phyloP scores from a whole-genome alignment of 257 asterid species.

The Ilex asprella region DNA sequence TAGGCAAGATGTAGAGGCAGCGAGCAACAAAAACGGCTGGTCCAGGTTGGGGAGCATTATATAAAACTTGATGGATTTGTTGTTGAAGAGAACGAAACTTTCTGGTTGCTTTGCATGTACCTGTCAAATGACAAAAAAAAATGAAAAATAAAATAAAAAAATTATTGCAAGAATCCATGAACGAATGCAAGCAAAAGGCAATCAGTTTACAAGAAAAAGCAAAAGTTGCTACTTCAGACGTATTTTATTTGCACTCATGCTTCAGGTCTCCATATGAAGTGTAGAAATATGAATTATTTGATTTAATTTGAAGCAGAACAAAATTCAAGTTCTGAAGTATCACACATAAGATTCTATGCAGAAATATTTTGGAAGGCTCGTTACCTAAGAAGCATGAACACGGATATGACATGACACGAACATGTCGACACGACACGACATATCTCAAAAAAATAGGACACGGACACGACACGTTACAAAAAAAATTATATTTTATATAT shows the following conservation, averaged over 20 bases:
- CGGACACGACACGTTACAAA: no score
- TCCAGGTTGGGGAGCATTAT: conserved; percentile 53
- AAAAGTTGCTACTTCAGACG: not conserved
- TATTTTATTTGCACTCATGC: not conserved
- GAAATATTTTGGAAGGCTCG: no score
- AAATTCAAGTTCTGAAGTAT: no score
- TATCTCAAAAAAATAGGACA: no score
- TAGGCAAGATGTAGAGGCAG: conserved; percentile 63
- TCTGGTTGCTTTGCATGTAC: conserved; percentile 59
- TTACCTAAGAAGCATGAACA: no score
- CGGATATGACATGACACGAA: no score
- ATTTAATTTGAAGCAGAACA: no score
- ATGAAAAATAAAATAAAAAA: not conserved
- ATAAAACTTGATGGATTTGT: conserved; percentile 42
- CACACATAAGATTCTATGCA: no score
- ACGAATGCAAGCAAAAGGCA: not conserved
- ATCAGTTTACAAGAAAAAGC: not conserved
- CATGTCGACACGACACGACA: no score
- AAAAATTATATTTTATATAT: no score
- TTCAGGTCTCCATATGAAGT: not conserved
- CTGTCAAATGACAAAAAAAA: conserved; percentile 29
- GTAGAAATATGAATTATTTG: not conserved
- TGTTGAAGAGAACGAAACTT: conserved; percentile 76
- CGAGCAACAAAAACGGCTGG: conserved; percentile 70
- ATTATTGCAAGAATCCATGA: conserved; percentile 1